A percentile compares a stretch with the other conserved stretches of the same genome.
These are phyloP conservation scores for Crithidia acanthocephali DNA, from an alignment of 208 protist genomes.

Conservation along the genomic window DNA sequence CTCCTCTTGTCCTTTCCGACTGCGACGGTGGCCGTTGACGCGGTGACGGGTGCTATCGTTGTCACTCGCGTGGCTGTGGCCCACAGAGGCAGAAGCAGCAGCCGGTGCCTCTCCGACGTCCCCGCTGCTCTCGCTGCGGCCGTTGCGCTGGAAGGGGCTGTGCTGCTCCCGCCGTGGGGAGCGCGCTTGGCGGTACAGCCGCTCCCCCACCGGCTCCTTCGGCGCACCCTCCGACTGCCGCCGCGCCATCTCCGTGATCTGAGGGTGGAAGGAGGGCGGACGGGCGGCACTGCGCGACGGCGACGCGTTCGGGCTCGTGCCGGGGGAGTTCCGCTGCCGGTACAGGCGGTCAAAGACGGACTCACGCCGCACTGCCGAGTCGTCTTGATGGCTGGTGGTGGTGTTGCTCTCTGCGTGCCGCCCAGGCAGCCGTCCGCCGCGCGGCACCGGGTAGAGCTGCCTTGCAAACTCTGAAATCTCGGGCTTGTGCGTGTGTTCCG, in stretches of 20 bases:
- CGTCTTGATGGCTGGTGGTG: not conserved
- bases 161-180: constrained; percentile 18
- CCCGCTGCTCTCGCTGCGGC: not conserved
- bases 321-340: constrained; percentile 16
- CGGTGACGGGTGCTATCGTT: not conserved
- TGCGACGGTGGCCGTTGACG: not conserved
- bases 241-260: constrained; percentile 52
- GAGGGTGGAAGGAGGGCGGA: constrained; percentile 42
- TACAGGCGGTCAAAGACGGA: constrained; percentile 52
- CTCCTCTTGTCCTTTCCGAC: not conserved
- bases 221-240: constrained; percentile 24
- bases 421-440: constrained; percentile 3
- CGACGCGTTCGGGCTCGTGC: constrained; percentile 29
- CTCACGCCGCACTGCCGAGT: constrained; percentile 3
- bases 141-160: not conserved
- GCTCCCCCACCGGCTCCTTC: constrained; percentile 43
- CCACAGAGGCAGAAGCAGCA: not conserved
- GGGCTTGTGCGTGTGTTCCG: constrained; percentile 22
- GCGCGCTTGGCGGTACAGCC: constrained; percentile 41
- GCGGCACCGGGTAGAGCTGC: constrained; percentile 22
- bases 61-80: not conserved
- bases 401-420: constrained; percentile 2
- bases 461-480: constrained; percentile 27
- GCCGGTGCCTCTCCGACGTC: too few species aligned
- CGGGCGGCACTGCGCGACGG: constrained; percentile 9